phyloP scores from a whole-genome alignment of 805 yeast genomes.

The Candida argentea region DNA sequence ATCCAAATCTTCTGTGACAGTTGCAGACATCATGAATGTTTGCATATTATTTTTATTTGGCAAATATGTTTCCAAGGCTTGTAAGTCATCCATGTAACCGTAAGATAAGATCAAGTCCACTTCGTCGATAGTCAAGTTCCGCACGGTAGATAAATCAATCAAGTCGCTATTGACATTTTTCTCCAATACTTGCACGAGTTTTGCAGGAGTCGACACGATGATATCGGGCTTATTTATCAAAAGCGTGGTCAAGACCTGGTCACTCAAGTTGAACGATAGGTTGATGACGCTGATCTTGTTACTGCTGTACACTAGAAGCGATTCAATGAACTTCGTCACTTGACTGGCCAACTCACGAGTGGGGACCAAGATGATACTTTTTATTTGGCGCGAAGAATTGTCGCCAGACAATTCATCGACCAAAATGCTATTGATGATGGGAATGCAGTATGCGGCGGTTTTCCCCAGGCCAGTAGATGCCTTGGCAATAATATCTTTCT shows the following conservation, averaged over 20 bases:
- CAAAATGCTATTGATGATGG: constrained; percentile 72
- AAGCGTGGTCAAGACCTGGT: constrained; percentile 60
- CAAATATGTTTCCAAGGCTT: constrained; percentile 49
- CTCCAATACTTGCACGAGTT: constrained; percentile 48
- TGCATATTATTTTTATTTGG: constrained; percentile 73
- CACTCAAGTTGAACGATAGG: constrained; percentile 55
- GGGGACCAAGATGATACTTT: constrained; percentile 77
- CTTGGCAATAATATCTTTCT: constrained; percentile 84
- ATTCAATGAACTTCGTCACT: constrained; percentile 60
- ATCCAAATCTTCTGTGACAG: constrained; percentile 78
- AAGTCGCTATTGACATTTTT: constrained; percentile 23
- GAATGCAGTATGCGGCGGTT: constrained; percentile 83
- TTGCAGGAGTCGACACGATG: constrained; percentile 79
- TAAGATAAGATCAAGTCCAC: constrained; percentile 85
- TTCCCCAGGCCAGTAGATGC: constrained; percentile 96
- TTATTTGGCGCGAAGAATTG: constrained; percentile 20
- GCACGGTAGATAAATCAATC: constrained; percentile 46
- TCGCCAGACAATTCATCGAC: constrained; percentile 21
- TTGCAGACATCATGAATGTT: constrained; percentile 93
- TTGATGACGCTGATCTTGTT: constrained; percentile 56
- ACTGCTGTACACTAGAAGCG: constrained; percentile 62
- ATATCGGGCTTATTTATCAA: constrained; percentile 71
- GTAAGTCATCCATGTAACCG: constrained; percentile 83
- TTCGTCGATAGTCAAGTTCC: constrained; percentile 82
- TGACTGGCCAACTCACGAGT: constrained; percentile 88